These are phyloP conservation scores for Vitis amurensis DNA, from an alignment of 164 flowering plant genomes.

Conservation along the genomic window DNA sequence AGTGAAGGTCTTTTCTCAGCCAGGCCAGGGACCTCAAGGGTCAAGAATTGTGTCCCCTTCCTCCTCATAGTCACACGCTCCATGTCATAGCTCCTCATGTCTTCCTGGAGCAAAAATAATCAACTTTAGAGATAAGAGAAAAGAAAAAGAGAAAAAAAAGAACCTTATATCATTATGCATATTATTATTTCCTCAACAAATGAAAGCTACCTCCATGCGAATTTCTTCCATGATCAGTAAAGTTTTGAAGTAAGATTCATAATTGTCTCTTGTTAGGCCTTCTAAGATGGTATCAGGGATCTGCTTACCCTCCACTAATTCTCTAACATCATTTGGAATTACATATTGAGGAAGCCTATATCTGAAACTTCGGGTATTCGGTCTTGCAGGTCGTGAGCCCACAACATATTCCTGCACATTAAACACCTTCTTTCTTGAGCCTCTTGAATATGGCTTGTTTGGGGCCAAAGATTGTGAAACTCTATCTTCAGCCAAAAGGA, in stretches of 20 bases:
- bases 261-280: conserved; percentile 52
- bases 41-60: conserved; percentile 40
- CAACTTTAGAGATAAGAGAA: not conserved
- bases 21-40: conserved; percentile 87
- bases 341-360: conserved; percentile 48
- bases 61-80: conserved; percentile 57
- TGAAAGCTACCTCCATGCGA: conserved; percentile 64
- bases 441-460: conserved; percentile 54
- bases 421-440: conserved; percentile 34
- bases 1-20: conserved; percentile 97
- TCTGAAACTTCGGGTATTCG: conserved; percentile 15
- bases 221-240: conserved; percentile 82
- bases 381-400: conserved; percentile 52
- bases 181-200: not conserved
- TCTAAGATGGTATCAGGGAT: conserved; percentile 54
- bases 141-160: not conserved
- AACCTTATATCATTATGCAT: not conserved
- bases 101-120: conserved; percentile 52
- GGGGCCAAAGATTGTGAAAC: conserved; percentile 65
- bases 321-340: conserved; percentile 59
- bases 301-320: conserved; percentile 46
- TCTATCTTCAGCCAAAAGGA: conserved; percentile 76
- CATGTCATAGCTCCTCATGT: conserved; percentile 80
- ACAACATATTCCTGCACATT: conserved; percentile 36
- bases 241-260: conserved; percentile 54